Evolutionary conservation across 257 asterid species (phyloP).

Genomic region (Knoxia roxburghii): DNA sequence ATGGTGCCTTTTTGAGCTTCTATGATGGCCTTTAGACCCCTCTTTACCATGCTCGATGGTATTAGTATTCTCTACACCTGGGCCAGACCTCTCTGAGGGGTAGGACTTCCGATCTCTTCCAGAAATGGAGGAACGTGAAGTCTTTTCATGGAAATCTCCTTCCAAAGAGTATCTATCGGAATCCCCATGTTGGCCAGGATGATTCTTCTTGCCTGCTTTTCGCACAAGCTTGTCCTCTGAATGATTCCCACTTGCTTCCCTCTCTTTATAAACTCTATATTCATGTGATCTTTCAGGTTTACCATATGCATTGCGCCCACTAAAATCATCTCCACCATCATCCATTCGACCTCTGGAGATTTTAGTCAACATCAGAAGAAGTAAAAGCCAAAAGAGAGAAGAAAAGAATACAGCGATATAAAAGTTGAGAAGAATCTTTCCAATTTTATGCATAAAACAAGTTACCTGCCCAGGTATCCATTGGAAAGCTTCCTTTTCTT

Average conservation of each 20-base stretch:
- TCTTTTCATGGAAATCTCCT: constrained; percentile 40
- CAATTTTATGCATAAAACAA: constrained; percentile 13
- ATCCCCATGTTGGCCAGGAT: constrained; percentile 28
- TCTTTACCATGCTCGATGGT: constrained; percentile 35
- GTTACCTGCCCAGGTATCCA: constrained; percentile 54
- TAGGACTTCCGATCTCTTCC: constrained; percentile 41
- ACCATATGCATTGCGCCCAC: constrained; percentile 22
- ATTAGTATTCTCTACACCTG: constrained; percentile 33
- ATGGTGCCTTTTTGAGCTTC: constrained; percentile 40
- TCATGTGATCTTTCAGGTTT: constrained; percentile 32
- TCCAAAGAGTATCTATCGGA: constrained; percentile 30
- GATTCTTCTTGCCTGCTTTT: constrained; percentile 33
- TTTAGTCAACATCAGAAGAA: background rate
- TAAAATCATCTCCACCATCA: constrained; percentile 31
- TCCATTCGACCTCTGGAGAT: constrained; percentile 38
- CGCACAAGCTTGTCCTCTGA: constrained; percentile 48
- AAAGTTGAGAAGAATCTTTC: background rate
- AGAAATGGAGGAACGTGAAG: constrained; percentile 31
- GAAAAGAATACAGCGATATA: background rate
- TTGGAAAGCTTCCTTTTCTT: constrained; percentile 39
- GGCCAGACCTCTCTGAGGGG: constrained; percentile 45
- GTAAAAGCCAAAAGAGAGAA: constrained; percentile 2
- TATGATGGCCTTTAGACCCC: constrained; percentile 36
- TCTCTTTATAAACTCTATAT: constrained; percentile 26
- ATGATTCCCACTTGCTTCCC: constrained; percentile 35